A percentile compares a stretch with the other conserved stretches of the same genome.
These are phyloP conservation scores for Echinosphaeria canescens DNA, from an alignment of 2,329 filamentous ascomycete genomes.

Conservation along the genomic window DNA sequence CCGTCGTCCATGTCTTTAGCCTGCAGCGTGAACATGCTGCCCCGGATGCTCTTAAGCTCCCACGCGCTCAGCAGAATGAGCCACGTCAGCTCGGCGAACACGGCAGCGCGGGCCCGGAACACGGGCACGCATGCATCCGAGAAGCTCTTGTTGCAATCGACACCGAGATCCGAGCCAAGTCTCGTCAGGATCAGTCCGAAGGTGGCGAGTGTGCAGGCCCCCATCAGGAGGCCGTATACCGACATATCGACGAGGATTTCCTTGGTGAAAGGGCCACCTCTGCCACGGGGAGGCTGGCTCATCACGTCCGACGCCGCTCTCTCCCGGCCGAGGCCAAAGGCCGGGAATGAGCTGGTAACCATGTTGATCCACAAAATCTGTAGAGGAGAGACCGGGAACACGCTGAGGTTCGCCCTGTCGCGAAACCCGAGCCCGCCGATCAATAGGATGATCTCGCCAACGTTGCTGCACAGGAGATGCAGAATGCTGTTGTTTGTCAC, in stretches of 20 bases:
- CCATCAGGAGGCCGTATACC: conserved; percentile 63
- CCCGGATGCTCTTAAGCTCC: conserved; percentile 56
- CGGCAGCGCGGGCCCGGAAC: conserved; percentile 49
- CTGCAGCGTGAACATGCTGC: conserved; percentile 48
- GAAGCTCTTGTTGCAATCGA: conserved; percentile 38
- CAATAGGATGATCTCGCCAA: conserved; percentile 64
- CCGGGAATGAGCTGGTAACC: conserved; percentile 71
- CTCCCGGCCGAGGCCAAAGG: conserved; percentile 74
- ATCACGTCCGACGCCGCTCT: conserved; percentile 56
- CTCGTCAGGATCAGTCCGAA: too few relatives aligned
- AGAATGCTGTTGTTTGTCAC: conserved; percentile 63
- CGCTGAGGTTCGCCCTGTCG: conserved; percentile 46
- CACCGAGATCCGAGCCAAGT: conserved; percentile 30
- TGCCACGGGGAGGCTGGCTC: conserved; percentile 48
- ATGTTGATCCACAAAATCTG: conserved; percentile 93
- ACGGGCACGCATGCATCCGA: conserved; percentile 33
- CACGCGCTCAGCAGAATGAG: conserved; percentile 53
- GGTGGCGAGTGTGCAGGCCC: conserved; percentile 38
- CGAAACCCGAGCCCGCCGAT: conserved; percentile 69
- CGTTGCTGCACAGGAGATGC: conserved; percentile 60
- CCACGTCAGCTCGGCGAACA: conserved; percentile 55
- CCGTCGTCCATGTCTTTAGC: too few relatives aligned
- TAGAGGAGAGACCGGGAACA: conserved; percentile 70
- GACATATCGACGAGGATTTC: conserved; percentile 64
- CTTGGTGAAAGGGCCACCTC: conserved; percentile 50